Evolutionary conservation across 2,329 filamentous ascomycete genomes (phyloP).

Genomic region (Verticillium klebahnii): DNA sequence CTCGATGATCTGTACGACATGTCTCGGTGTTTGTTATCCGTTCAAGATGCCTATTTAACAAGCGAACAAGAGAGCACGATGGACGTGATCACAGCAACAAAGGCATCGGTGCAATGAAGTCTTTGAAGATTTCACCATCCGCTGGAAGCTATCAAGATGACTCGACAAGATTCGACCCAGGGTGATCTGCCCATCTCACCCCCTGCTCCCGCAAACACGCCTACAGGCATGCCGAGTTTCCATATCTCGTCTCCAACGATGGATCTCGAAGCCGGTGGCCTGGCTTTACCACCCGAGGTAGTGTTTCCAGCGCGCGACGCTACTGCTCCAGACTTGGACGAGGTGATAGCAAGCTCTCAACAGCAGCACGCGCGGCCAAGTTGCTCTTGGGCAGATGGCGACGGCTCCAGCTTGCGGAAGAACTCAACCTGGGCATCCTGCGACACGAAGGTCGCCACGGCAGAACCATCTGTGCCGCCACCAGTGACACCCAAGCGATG

Average conservation of each 20-base stretch:
- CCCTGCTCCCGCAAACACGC: background rate
- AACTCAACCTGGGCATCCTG: background rate
- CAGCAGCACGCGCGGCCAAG: background rate
- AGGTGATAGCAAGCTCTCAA: background rate
- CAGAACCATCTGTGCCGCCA: background rate
- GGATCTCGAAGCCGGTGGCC: background rate
- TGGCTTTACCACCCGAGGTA: background rate
- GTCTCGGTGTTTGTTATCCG: background rate
- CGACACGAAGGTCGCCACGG: background rate
- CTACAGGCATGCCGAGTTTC: background rate
- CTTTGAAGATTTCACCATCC: background rate
- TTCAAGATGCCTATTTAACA: background rate
- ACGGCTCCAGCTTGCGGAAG: background rate
- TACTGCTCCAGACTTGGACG: background rate
- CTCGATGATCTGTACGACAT: background rate
- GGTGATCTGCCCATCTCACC: background rate
- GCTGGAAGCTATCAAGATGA: background rate
- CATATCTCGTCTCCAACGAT: background rate
- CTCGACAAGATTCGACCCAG: background rate
- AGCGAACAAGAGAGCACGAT: too few relatives aligned
- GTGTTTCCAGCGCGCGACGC: background rate
- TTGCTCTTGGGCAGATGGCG: background rate
- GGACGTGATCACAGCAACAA: too few relatives aligned
- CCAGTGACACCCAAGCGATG: background rate
- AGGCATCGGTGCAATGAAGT: background rate